A percentile compares a stretch with the other conserved stretches of the same genome.
Conservation (phyloP, 768 basidiomycete genomes). For the Phlegmacium glaucopus region DNA sequence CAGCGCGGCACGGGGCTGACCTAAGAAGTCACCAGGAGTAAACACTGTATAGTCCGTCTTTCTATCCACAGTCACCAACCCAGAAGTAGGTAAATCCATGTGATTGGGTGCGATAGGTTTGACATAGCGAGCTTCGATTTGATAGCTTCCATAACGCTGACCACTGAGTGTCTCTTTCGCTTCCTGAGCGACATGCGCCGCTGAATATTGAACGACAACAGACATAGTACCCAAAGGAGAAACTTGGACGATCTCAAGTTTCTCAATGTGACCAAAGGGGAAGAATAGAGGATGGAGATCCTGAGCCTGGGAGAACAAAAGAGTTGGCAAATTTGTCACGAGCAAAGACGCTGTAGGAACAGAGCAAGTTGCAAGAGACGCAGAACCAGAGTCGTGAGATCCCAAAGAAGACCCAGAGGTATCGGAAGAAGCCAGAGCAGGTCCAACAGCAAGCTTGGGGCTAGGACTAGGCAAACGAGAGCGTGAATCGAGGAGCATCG, state of each 20-base stretch:
- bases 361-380: slow-evolving; percentile 29
- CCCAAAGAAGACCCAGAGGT: slow-evolving; percentile 33
- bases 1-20: background rate
- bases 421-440: slow-evolving; percentile 24
- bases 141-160: slow-evolving; percentile 55
- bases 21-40: background rate
- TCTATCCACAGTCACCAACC: background rate
- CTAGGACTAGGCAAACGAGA: slow-evolving; percentile 28
- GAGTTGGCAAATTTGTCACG: slow-evolving; percentile 60
- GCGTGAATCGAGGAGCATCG: slow-evolving; percentile 54
- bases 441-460: slow-evolving; percentile 19
- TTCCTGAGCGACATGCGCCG: slow-evolving; percentile 53
- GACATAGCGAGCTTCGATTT: slow-evolving; percentile 33
- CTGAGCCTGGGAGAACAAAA: slow-evolving; percentile 62
- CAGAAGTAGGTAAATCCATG: background rate
- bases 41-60: background rate
- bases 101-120: slow-evolving; percentile 11
- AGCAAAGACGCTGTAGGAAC: slow-evolving; percentile 51
- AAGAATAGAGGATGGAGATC: slow-evolving; percentile 73
- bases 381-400: slow-evolving; percentile 25
- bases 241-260: slow-evolving; percentile 49
- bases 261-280: slow-evolving; percentile 68
- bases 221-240: slow-evolving; percentile 41
- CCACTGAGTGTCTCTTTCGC: slow-evolving; percentile 59
- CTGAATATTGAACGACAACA: slow-evolving; percentile 62